Evolutionary conservation across 2,329 filamentous ascomycete species (phyloP), one percentile per base, ranked within the genome.

Genomic region (Bipolaris victoriae): DNA sequence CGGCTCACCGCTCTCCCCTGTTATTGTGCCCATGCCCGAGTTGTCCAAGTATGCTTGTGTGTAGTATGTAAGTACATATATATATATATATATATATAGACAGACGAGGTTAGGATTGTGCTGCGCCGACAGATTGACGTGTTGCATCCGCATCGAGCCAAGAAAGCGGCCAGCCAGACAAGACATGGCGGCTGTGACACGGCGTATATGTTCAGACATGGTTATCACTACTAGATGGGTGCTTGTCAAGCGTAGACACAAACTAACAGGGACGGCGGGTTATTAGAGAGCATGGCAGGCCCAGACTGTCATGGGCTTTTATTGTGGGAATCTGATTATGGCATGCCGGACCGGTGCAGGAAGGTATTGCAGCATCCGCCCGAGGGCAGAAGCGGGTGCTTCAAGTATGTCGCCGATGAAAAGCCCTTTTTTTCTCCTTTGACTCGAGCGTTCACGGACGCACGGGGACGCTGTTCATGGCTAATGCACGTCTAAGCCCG

Each of bases 381-480:
- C 65, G 65, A 64, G 58, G 66, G 57, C 57, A 4, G 44, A 33
- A 47, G 7, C 18, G 20, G 39, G 39, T 41, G 39, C 39, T 22
- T 41, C 41, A 16, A 16, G 20, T 49, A 52, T 51, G 53, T 55
- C 63, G 60, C 63, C 54, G 60, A 61, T 55, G 50, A 60, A 61
- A 52, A 44, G 66, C 61, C 60, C 61, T 37, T 43, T 40, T 33
- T 70, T 62, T 18, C 37, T n/a, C 13, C 24, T 18, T 13, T 63
- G 63, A 62, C 62, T 62, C 59, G 33, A 44, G 58, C 60, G 59
- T 61, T 63, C 71, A 70, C 64, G 46, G 66, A 57, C 61, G 72
- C 67, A 72, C 70, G 70, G 72, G 70, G 72, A 69, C 66, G 64
- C 65, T 69, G 70, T 71, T 70, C 71, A 68, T 65, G 65, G 66